phyloP scores from a whole-genome alignment of 441 rosid genomes.

The Capsella rubella region DNA sequence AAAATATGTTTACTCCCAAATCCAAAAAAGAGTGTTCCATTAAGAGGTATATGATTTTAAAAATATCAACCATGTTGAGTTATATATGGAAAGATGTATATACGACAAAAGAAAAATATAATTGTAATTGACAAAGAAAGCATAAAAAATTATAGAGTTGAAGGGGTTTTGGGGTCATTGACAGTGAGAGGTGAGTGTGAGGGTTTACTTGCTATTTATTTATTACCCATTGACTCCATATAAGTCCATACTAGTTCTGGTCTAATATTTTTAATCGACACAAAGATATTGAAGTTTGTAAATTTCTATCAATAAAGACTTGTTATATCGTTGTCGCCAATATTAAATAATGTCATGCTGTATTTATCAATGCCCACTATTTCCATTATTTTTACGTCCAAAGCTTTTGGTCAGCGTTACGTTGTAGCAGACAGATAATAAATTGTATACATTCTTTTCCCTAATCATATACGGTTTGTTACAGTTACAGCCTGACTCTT shows the following conservation, averaged over 20 bases:
- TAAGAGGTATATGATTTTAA: background rate
- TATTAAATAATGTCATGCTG: background rate
- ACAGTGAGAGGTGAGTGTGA: conserved; percentile 15
- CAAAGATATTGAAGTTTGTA: conserved; percentile 5
- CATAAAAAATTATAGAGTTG: background rate
- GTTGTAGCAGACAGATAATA: no score
- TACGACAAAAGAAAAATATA: conserved; percentile 25
- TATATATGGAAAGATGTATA: conserved; percentile 20
- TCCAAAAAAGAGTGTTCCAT: background rate
- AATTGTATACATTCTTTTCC: no score
- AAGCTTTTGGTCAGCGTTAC: background rate
- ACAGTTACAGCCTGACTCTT: no score
- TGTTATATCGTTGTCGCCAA: background rate
- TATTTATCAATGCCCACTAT: conserved; percentile 35
- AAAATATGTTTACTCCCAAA: background rate
- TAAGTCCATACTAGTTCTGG: background rate
- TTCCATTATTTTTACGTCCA: background rate
- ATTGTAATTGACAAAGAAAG: background rate
- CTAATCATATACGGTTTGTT: background rate
- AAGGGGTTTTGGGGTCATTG: conserved; percentile 23
- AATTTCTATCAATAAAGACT: background rate
- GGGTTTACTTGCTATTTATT: conserved; percentile 6
- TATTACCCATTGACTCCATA: background rate
- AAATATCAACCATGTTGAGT: background rate
- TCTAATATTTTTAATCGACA: background rate